These are phyloP conservation scores for Westerdykella aurantiaca DNA, from an alignment of 2,329 filamentous ascomycete species.

Conservation along the genomic window DNA sequence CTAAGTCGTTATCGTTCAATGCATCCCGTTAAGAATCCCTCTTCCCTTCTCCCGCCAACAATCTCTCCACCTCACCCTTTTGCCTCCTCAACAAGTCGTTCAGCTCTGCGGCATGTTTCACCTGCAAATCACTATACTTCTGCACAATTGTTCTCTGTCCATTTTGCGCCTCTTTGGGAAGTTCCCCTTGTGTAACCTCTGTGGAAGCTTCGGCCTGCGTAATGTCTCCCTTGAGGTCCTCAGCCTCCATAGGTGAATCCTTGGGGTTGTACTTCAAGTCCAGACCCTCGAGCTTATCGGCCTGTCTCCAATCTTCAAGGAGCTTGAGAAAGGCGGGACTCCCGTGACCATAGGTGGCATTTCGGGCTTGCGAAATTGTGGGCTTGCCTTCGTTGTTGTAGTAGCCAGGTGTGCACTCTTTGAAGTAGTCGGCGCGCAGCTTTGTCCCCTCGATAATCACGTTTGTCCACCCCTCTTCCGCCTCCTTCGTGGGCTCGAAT, in stretches of 20 bases:
- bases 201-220: neutral
- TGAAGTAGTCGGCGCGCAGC: constrained; percentile 36
- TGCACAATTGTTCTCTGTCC: constrained; percentile 1
- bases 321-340: constrained; percentile 28
- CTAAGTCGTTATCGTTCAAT: too few relatives aligned
- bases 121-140: constrained; percentile 9
- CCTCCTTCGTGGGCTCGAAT: constrained; percentile 44
- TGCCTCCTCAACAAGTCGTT: constrained; percentile 9
- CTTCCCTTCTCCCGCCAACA: neutral
- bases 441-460: constrained; percentile 39
- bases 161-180: constrained; percentile 4
- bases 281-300: constrained; percentile 27
- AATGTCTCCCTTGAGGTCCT: neutral
- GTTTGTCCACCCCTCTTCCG: constrained; percentile 45
- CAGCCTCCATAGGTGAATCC: neutral
- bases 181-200: constrained; percentile 1
- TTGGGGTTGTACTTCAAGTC: constrained; percentile 11
- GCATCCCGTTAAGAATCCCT: too few relatives aligned
- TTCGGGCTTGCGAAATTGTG: constrained; percentile 14
- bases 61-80: constrained; percentile 7
- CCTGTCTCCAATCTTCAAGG: constrained; percentile 28
- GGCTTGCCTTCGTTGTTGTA: constrained; percentile 37
- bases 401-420: constrained; percentile 53
- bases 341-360: constrained; percentile 25
- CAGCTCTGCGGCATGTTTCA: constrained; percentile 11